phyloP scores from a whole-genome alignment of 2,329 filamentous ascomycete species.

The Calonectria pseudoturangicola region DNA sequence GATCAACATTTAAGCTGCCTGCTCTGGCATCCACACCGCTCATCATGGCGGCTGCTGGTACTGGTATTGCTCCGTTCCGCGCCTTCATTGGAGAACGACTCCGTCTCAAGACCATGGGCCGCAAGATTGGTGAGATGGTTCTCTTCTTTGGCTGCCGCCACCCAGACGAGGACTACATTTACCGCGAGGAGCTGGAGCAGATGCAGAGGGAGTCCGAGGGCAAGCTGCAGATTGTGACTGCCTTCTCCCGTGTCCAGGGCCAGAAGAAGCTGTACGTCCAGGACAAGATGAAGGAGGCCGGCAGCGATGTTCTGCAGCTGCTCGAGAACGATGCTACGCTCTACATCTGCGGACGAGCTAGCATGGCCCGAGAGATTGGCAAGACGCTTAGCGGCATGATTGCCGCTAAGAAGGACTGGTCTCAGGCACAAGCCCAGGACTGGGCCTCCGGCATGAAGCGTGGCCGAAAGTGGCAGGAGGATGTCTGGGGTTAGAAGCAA shows the following conservation, averaged over 20 bases:
- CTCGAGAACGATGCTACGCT: slow-evolving; percentile 35
- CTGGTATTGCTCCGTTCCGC: slow-evolving; percentile 64
- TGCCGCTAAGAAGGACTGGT: slow-evolving; percentile 31
- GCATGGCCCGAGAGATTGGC: slow-evolving; percentile 41
- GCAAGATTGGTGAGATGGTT: slow-evolving; percentile 40
- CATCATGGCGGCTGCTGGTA: slow-evolving; percentile 69
- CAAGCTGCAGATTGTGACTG: slow-evolving; percentile 35
- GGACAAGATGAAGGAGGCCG: slow-evolving; percentile 36
- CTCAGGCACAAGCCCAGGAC: slow-evolving; percentile 29
- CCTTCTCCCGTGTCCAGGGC: slow-evolving; percentile 35
- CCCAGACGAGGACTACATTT: slow-evolving; percentile 38
- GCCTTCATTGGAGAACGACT: slow-evolving; percentile 44
- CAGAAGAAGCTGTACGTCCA: slow-evolving; percentile 40
- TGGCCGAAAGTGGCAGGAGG: slow-evolving; percentile 41
- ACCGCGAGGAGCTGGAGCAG: slow-evolving; percentile 33
- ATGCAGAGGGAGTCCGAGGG: slow-evolving; percentile 37
- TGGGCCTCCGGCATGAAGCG: slow-evolving; percentile 39
- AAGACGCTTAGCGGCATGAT: slow-evolving; percentile 39
- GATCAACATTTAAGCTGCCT: slow-evolving; percentile 66
- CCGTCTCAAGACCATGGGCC: slow-evolving; percentile 33
- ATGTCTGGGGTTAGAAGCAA: slow-evolving; percentile 34
- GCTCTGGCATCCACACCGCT: slow-evolving; percentile 63
- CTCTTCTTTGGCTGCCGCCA: slow-evolving; percentile 40
- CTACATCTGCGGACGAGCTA: slow-evolving; percentile 38
- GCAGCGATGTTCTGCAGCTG: slow-evolving; percentile 20